phyloP scores from a whole-genome alignment of 2,329 filamentous ascomycete genomes.

The Acrocalymma vagum region DNA sequence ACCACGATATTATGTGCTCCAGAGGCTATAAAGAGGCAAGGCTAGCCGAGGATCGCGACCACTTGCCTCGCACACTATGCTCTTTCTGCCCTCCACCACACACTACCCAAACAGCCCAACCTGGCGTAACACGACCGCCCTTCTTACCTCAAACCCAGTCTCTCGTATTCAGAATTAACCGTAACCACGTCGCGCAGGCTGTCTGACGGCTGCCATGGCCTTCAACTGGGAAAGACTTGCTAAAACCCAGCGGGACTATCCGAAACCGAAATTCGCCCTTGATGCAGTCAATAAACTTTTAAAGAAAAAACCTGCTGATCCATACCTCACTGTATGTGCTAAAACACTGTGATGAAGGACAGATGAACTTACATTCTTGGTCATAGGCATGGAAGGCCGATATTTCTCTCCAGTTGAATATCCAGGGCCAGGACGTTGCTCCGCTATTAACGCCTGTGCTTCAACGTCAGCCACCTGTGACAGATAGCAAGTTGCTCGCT shows the following conservation, averaged over 20 bases:
- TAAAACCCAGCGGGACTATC: constrained; percentile 40
- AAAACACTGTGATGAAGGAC: constrained; percentile 6
- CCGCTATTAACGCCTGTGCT: constrained; percentile 24
- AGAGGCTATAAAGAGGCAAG: no score
- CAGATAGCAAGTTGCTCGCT: constrained; percentile 34
- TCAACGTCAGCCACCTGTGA: constrained; percentile 28
- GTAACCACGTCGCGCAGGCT: no score
- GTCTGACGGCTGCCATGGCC: constrained; percentile 41
- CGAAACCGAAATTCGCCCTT: constrained; percentile 44
- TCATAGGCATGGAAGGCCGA: constrained; percentile 45
- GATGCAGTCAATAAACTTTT: constrained; percentile 41
- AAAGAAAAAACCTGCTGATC: constrained; percentile 46
- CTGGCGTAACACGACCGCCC: no score
- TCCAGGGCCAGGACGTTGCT: constrained; percentile 14
- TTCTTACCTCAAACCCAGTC: no score
- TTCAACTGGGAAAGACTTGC: constrained; percentile 45
- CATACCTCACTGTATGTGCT: constrained; percentile 46
- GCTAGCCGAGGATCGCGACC: no score
- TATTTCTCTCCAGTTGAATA: constrained; percentile 26
- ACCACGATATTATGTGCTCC: no score
- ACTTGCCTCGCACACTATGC: no score
- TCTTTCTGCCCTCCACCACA: no score
- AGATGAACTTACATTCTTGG: constrained; percentile 2
- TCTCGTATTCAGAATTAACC: no score
- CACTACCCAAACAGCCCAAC: no score